Evolutionary conservation across 1,284 basidiomycete genomes (phyloP).

Genomic region (Rhodotorula mucilaginosa): DNA sequence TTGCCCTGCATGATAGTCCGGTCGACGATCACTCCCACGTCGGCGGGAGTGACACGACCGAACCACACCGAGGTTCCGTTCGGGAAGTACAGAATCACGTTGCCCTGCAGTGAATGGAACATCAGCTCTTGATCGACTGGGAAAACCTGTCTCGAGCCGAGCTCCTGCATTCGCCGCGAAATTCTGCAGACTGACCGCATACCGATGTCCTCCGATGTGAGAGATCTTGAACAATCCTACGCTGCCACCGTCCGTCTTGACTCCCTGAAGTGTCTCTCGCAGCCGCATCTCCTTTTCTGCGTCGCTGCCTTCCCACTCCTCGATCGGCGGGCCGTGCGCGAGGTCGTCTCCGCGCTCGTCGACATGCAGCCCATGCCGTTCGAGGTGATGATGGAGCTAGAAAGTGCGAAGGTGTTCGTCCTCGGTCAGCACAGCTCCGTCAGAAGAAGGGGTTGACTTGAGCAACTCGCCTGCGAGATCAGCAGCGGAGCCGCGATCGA

Average conservation of each 20-base stretch:
- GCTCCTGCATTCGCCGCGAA: no score
- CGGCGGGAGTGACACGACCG: slow-evolving; percentile 85
- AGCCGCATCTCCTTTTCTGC: slow-evolving; percentile 53
- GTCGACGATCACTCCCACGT: slow-evolving; percentile 74
- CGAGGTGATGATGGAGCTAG: slow-evolving; percentile 51
- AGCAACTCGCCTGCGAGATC: slow-evolving; percentile 59
- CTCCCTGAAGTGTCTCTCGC: slow-evolving; percentile 54
- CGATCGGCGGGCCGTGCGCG: slow-evolving; percentile 51
- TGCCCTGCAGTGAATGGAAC: slow-evolving; percentile 56
- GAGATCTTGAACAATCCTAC: slow-evolving; percentile 80
- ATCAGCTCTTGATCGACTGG: no score
- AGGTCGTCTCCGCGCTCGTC: slow-evolving; percentile 72
- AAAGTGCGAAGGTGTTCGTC: slow-evolving; percentile 44
- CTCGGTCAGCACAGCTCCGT: not conserved
- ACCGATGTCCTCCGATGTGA: slow-evolving; percentile 57
- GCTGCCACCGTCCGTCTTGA: slow-evolving; percentile 52
- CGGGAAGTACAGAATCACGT: slow-evolving; percentile 83
- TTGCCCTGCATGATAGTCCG: slow-evolving; percentile 80
- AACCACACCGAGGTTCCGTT: slow-evolving; percentile 70
- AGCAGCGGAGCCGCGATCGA: slow-evolving; percentile 79
- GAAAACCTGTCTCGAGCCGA: no score
- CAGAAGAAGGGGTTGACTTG: slow-evolving; percentile 10
- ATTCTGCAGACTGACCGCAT: slow-evolving; percentile 17
- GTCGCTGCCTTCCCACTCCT: slow-evolving; percentile 57
- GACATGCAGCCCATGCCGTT: slow-evolving; percentile 67